A percentile compares a stretch with the other conserved stretches of the same genome.
These are phyloP conservation scores for Crithidia acanthocephali DNA, from an alignment of 208 protist species.

Conservation along the genomic window DNA sequence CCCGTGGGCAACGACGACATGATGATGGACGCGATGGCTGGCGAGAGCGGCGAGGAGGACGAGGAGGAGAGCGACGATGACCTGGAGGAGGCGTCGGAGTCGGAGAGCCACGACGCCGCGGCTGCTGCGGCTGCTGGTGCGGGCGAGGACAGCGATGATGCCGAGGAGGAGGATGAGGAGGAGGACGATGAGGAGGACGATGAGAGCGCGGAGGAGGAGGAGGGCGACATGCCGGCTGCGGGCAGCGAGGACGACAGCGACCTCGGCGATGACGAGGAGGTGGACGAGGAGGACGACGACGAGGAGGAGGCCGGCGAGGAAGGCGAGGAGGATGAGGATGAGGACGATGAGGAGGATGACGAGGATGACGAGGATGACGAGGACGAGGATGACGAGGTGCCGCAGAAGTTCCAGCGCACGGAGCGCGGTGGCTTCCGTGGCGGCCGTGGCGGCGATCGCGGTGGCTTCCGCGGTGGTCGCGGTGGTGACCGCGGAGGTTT, in stretches of 20 bases:
- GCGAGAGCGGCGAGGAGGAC: conserved; percentile 31
- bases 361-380: conserved; percentile 69
- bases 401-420: conserved; percentile 78
- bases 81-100: conserved; percentile 38
- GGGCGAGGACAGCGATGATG: conserved; percentile 33
- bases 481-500: conserved; percentile 14
- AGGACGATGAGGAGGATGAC: conserved; percentile 24
- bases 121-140: conserved; percentile 18
- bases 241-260: conserved; percentile 2
- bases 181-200: conserved; percentile 33
- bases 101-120: conserved; percentile 41
- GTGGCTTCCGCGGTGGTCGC: conserved; percentile 38
- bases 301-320: conserved; percentile 26
- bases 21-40: conserved; percentile 50
- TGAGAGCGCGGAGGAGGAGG: no score
- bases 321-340: conserved; percentile 20
- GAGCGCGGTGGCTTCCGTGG: conserved; percentile 60
- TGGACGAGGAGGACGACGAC: no score
- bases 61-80: conserved; percentile 48
- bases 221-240: background rate
- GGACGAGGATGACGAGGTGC: conserved; percentile 62
- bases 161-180: conserved; percentile 22
- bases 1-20: conserved; percentile 76
- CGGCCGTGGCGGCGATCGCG: conserved; percentile 43
- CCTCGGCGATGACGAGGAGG: no score